Percentiles rank a stretch among this genome's conserved stretches.
Evolutionary conservation across 139 green algal species (phyloP).

Genomic region (Chlorella sp.): DNA sequence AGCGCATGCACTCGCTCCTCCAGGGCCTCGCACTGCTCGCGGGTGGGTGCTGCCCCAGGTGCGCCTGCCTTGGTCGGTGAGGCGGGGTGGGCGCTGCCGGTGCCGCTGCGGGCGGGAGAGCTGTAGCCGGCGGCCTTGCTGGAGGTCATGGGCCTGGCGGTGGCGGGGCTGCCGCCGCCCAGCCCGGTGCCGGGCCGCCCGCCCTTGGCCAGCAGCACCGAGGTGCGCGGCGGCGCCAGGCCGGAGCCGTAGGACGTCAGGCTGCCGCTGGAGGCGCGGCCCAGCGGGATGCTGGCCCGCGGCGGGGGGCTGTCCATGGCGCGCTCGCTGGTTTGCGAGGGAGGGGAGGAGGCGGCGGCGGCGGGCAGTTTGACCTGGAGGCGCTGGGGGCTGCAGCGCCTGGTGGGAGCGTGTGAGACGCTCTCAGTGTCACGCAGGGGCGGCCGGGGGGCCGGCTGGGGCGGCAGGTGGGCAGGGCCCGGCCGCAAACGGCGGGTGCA

Average conservation of each 20-base stretch:
- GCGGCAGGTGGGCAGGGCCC: too few relatives aligned
- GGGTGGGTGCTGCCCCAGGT: constrained; percentile 12
- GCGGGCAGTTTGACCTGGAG: too few relatives aligned
- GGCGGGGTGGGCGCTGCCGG: not conserved
- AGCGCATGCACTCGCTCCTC: constrained; percentile 85
- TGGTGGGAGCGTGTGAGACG: too few relatives aligned
- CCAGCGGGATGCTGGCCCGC: not conserved
- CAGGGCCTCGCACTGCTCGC: constrained; percentile 69
- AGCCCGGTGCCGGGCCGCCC: constrained; percentile 17
- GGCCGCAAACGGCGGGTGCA: too few relatives aligned
- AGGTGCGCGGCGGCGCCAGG: constrained; percentile 11
- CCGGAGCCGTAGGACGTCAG: not conserved
- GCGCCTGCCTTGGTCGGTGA: not conserved
- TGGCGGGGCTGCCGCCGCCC: not conserved
- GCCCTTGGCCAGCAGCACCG: constrained; percentile 16
- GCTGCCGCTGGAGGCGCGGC: not conserved
- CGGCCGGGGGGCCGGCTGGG: too few relatives aligned
- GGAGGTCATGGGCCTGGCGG: constrained; percentile 81
- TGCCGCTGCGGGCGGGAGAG: not conserved
- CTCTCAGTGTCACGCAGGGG: too few relatives aligned
- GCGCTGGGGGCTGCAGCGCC: too few relatives aligned
- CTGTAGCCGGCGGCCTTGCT: constrained; percentile 45
- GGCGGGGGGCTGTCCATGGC: not conserved
- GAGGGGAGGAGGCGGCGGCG: too few relatives aligned
- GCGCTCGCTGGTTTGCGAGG: not conserved